phyloP scores from a whole-genome alignment of 2,329 filamentous ascomycete genomes.

The Pseudopyrenochaeta lycopersici region DNA sequence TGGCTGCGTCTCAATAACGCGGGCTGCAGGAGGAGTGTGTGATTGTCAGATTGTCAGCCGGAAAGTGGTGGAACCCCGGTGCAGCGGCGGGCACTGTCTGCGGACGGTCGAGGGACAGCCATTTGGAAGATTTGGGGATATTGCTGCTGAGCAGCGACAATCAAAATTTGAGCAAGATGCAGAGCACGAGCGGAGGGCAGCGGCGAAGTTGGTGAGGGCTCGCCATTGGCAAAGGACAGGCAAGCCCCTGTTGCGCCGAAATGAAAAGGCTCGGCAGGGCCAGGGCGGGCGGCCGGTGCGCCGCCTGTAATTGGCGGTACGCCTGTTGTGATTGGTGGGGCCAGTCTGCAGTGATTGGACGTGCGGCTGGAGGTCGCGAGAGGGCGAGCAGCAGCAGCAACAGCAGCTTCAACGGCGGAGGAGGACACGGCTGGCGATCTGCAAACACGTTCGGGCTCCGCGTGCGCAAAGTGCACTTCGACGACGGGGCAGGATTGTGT shows the following conservation, averaged over 20 bases:
- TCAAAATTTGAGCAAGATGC: constrained; percentile 16
- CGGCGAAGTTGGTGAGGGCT: constrained; percentile 16
- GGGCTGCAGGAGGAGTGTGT: constrained; percentile 13
- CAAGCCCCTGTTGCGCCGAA: constrained; percentile 23
- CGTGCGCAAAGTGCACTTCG: too few species aligned
- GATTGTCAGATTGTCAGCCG: constrained; percentile 10
- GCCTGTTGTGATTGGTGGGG: not conserved
- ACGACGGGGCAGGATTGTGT: too few species aligned
- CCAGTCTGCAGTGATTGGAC: too few species aligned
- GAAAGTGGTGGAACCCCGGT: constrained; percentile 1
- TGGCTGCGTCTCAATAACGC: constrained; percentile 32
- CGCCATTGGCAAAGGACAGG: constrained; percentile 7
- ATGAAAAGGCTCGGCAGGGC: constrained; percentile 19
- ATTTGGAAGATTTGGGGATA: constrained; percentile 6
- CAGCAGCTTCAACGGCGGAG: not conserved
- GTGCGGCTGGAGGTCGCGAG: too few species aligned
- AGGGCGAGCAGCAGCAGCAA: too few species aligned
- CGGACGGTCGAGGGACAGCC: not conserved
- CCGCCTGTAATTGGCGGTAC: constrained; percentile 23
- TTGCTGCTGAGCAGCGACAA: constrained; percentile 15
- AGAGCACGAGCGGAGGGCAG: constrained; percentile 3
- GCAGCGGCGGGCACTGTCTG: constrained; percentile 5
- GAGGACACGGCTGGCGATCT: too few species aligned
- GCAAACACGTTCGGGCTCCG: too few species aligned
- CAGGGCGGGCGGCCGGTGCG: constrained; percentile 16